These are phyloP conservation scores for Phytophthora chlamydospora DNA, from an alignment of 352 stramenopile genomes.

Conservation along the genomic window DNA sequence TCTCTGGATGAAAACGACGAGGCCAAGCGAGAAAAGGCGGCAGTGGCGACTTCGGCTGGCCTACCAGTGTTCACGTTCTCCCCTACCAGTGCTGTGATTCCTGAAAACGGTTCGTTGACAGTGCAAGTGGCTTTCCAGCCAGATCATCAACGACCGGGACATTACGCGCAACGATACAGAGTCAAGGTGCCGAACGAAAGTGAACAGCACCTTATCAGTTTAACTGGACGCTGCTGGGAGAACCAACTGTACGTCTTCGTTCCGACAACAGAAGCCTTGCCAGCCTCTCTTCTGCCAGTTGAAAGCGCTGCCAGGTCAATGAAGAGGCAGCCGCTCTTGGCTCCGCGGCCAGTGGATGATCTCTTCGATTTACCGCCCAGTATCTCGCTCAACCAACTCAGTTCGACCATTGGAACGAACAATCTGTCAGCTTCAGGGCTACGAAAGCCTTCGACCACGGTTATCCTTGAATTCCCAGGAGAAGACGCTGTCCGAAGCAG, in stretches of 20 bases:
- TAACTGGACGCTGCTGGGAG: slow-evolving; percentile 78
- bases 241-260: slow-evolving; percentile 78
- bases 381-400: slow-evolving; percentile 42
- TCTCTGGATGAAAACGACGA: slow-evolving; percentile 6
- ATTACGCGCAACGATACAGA: slow-evolving; percentile 61
- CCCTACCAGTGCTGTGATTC: slow-evolving; percentile 65
- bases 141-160: slow-evolving; percentile 55
- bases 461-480: slow-evolving; percentile 54
- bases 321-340: slow-evolving; percentile 18
- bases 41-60: slow-evolving; percentile 24
- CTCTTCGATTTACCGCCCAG: slow-evolving; percentile 69
- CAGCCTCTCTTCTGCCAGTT: background rate
- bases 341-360: slow-evolving; percentile 54
- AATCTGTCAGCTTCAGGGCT: slow-evolving; percentile 41
- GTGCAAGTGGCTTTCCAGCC: slow-evolving; percentile 75
- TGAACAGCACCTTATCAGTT: slow-evolving; percentile 60
- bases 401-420: slow-evolving; percentile 7
- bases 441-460: slow-evolving; percentile 44
- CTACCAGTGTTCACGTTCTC: slow-evolving; percentile 70
- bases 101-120: slow-evolving; percentile 50
- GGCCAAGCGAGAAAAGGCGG: background rate
- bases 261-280: slow-evolving; percentile 10
- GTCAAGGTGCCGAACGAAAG: slow-evolving; percentile 81
- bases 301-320: background rate
- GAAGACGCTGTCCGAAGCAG: slow-evolving; percentile 13